phyloP scores from a whole-genome alignment of 164 flowering plant genomes.

The Nymphaea thermarum region DNA sequence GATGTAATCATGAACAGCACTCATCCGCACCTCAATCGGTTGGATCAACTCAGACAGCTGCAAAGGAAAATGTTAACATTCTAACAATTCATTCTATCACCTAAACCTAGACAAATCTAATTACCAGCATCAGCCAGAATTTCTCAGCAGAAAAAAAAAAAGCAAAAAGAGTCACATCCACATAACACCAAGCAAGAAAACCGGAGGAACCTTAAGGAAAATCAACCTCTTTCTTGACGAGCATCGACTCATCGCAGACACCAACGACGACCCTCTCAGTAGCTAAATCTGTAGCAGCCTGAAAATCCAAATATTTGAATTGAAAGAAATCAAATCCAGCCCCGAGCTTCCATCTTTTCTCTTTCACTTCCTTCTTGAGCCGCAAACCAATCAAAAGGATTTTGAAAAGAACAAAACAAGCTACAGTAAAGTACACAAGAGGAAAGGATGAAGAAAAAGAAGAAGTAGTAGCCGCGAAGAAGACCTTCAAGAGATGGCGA shows the following conservation, averaged over 20 bases:
- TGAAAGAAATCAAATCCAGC: neutral
- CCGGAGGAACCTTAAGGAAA: neutral
- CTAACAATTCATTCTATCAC: too few species aligned
- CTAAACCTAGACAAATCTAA: too few species aligned
- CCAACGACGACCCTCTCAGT: constrained; percentile 71
- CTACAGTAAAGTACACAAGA: neutral
- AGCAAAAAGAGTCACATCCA: neutral
- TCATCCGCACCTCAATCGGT: constrained; percentile 65
- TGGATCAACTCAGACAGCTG: constrained; percentile 66
- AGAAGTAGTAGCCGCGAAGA: constrained; percentile 1
- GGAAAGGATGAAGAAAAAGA: neutral
- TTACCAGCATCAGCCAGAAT: too few species aligned
- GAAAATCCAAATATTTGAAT: neutral
- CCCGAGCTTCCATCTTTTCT: too few species aligned
- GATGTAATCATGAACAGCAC: constrained; percentile 56
- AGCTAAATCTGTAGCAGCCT: constrained; percentile 69
- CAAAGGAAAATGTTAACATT: constrained; percentile 2
- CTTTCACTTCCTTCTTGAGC: too few species aligned
- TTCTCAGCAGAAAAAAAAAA: neutral
- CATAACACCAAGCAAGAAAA: too few species aligned
- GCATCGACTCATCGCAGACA: constrained; percentile 85
- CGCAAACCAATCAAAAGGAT: too few species aligned
- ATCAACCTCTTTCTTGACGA: constrained; percentile 59
- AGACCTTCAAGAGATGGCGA: constrained; percentile 61
- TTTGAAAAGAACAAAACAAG: neutral